Conservation (phyloP, 2,329 filamentous ascomycete genomes). For the Byssochlamys sp. region DNA sequence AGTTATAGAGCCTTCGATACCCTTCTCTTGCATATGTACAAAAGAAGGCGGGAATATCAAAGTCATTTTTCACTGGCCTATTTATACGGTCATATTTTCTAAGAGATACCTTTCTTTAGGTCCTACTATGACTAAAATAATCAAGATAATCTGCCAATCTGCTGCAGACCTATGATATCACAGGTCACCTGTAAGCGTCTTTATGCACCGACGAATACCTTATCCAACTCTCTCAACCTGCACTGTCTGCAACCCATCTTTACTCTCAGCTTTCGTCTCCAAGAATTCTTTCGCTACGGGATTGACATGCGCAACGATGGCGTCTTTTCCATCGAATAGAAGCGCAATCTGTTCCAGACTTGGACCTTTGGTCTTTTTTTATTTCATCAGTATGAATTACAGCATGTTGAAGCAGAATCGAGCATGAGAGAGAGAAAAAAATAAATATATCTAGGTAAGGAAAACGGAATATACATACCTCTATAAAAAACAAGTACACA, state of each 20-base stretch:
- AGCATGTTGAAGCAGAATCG: too few relatives aligned
- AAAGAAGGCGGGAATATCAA: too few relatives aligned
- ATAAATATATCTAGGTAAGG: neutral
- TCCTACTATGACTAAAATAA: too few relatives aligned
- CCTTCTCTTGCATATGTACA: too few relatives aligned
- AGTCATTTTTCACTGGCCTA: too few relatives aligned
- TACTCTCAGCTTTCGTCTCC: neutral
- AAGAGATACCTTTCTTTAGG: too few relatives aligned
- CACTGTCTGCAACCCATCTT: neutral
- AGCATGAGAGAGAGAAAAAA: neutral
- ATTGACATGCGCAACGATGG: neutral
- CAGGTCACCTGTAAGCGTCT: too few relatives aligned
- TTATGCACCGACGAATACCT: neutral
- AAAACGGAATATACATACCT: neutral
- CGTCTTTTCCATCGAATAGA: slow-evolving; percentile 19
- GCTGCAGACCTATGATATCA: too few relatives aligned
- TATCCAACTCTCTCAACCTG: neutral
- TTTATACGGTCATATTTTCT: too few relatives aligned
- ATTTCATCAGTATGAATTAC: neutral
- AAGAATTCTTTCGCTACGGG: neutral
- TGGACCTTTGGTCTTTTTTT: slow-evolving; percentile 1
- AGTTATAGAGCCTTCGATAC: neutral
- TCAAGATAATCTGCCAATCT: too few relatives aligned
- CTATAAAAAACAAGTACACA: neutral
- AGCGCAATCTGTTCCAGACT: slow-evolving; percentile 16